A percentile compares a stretch with the other conserved stretches of the same genome.
Evolutionary conservation across 1,139 yeast species (phyloP).

Genomic region (Blastobotrys indianensis): DNA sequence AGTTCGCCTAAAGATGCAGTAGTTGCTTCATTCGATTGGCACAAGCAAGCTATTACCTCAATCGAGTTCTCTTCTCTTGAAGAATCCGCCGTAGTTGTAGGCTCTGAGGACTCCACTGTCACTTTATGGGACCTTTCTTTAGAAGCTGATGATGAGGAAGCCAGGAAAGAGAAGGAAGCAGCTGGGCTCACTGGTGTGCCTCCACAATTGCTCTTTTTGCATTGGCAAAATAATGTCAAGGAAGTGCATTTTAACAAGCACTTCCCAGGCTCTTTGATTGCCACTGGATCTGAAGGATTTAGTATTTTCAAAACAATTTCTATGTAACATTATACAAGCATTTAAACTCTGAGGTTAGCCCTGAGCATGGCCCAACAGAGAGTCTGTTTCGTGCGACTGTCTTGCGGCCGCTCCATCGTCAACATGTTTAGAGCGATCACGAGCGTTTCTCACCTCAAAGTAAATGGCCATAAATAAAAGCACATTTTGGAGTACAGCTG

Average conservation of each 20-base stretch:
- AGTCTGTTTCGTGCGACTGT: constrained; percentile 1
- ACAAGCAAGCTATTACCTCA: constrained; percentile 86
- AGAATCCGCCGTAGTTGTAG: constrained; percentile 91
- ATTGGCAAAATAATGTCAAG: constrained; percentile 96
- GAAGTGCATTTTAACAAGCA: constrained; percentile 98
- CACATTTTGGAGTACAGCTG: constrained; percentile 61
- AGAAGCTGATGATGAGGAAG: constrained; percentile 30
- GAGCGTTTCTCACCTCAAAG: constrained; percentile 29
- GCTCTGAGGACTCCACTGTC: constrained; percentile 94
- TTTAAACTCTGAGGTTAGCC: background rate
- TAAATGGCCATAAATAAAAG: constrained; percentile 49
- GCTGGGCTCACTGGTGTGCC: constrained; percentile 76
- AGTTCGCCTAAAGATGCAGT: constrained; percentile 57
- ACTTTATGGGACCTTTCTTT: constrained; percentile 63
- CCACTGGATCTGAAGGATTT: constrained; percentile 94
- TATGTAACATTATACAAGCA: background rate
- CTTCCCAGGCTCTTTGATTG: constrained; percentile 90
- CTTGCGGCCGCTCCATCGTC: too few species aligned
- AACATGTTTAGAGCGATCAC: background rate
- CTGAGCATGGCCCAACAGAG: background rate
- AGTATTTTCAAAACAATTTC: constrained; percentile 89
- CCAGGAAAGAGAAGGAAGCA: constrained; percentile 25
- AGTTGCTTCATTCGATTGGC: constrained; percentile 88
- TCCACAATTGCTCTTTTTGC: constrained; percentile 91
- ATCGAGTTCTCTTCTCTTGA: constrained; percentile 93